Evolutionary conservation across 1,139 yeast species (phyloP).

Genomic region (Arxiozyma bovina): DNA sequence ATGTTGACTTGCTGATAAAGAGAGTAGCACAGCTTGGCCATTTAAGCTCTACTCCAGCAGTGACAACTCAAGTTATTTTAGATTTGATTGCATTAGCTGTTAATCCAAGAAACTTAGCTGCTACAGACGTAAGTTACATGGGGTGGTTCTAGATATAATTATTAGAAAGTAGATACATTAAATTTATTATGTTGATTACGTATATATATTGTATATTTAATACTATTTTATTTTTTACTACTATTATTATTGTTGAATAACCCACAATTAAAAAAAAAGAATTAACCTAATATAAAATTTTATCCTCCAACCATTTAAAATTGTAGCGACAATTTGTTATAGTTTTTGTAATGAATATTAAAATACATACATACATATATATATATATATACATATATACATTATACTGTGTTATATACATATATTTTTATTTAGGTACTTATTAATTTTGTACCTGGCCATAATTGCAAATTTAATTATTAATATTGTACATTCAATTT

Average conservation of each 20-base stretch:
- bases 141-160: conserved; percentile 51
- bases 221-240: too few relatives aligned
- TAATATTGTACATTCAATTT: not conserved
- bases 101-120: conserved; percentile 87
- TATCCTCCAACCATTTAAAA: not conserved
- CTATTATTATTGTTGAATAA: too few relatives aligned
- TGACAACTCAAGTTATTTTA: conserved; percentile 87
- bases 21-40: conserved; percentile 66
- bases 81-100: conserved; percentile 94
- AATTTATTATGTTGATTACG: too few relatives aligned
- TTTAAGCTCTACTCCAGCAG: conserved; percentile 60
- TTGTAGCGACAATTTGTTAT: not conserved
- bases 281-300: too few relatives aligned
- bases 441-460: too few relatives aligned
- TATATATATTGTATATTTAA: too few relatives aligned
- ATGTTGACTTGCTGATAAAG: conserved; percentile 78
- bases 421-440: too few relatives aligned
- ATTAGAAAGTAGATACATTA: not conserved
- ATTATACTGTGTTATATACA: not conserved
- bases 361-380: too few relatives aligned
- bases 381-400: too few relatives aligned
- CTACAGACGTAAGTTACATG: conserved; percentile 93
- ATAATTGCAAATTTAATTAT: not conserved
- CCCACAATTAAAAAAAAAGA: not conserved
- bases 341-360: not conserved